A percentile compares a stretch with the other conserved stretches of the same genome.
These are phyloP conservation scores for Drechslera avenae DNA, from an alignment of 2,329 filamentous ascomycete genomes.

Conservation along the genomic window DNA sequence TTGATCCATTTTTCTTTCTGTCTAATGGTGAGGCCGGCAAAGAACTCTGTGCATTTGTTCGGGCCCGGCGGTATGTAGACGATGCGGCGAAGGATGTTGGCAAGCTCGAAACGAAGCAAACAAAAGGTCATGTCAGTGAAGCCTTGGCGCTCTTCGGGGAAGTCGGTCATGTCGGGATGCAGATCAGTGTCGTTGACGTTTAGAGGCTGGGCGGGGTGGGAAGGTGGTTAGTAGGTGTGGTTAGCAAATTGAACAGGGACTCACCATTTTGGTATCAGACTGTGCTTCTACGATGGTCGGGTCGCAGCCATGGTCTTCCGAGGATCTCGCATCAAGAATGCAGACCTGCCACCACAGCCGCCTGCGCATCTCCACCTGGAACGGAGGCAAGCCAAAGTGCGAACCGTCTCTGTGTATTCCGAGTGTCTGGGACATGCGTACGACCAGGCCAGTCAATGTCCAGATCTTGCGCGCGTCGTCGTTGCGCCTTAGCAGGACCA, in stretches of 20 bases:
- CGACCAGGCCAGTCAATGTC: constrained; percentile 63
- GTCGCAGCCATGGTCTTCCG: constrained; percentile 68
- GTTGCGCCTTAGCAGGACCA: constrained; percentile 61
- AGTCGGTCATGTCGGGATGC: constrained; percentile 54
- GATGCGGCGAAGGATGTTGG: constrained; percentile 54
- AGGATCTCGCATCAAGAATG: constrained; percentile 64
- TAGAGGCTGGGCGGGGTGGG: constrained; percentile 46
- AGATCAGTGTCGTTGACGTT: constrained; percentile 63
- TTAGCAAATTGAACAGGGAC: background rate
- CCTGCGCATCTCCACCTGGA: constrained; percentile 65
- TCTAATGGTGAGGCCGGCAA: constrained; percentile 52
- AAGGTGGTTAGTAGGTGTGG: constrained; percentile 10
- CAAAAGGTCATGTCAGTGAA: constrained; percentile 65
- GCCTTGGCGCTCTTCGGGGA: constrained; percentile 55
- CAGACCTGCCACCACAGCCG: constrained; percentile 66
- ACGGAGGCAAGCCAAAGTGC: constrained; percentile 61
- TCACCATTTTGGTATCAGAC: constrained; percentile 63
- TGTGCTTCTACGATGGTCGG: constrained; percentile 62
- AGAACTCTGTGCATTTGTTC: constrained; percentile 50
- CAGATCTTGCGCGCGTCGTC: constrained; percentile 59
- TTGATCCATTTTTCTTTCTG: constrained; percentile 58
- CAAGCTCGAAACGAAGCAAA: constrained; percentile 60
- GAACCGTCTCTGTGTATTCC: constrained; percentile 65
- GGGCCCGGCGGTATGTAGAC: constrained; percentile 53
- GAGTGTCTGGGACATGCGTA: constrained; percentile 64